Evolutionary conservation across 1,284 basidiomycete genomes (phyloP).

Genomic region (Xerocomus cyaneibrunnescens): DNA sequence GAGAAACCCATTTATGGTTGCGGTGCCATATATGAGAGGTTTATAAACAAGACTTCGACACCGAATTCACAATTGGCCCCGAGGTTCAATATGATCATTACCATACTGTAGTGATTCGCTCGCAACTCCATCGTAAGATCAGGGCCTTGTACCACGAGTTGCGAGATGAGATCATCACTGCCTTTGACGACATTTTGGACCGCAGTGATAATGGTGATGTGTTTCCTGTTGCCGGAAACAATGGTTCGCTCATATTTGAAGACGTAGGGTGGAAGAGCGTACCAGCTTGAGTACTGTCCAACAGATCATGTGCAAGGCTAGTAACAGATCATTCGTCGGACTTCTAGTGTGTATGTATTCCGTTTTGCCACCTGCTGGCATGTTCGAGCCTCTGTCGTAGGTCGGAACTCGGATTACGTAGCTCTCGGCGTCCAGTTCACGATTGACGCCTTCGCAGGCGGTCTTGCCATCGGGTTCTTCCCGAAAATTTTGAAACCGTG

Average conservation of each 20-base stretch:
- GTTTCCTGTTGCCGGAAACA: no score
- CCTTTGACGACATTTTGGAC: not conserved
- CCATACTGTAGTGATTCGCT: not conserved
- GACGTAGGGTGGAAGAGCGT: conserved; percentile 27
- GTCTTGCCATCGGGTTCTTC: no score
- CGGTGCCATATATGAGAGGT: no score
- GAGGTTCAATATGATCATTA: not conserved
- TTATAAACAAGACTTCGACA: no score
- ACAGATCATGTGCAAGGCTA: conserved; percentile 33
- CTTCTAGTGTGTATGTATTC: conserved; percentile 36
- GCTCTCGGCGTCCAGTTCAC: no score
- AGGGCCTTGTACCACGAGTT: not conserved
- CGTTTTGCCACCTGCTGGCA: not conserved
- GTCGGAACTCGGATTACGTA: conserved; percentile 39
- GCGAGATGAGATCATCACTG: not conserved
- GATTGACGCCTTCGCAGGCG: no score
- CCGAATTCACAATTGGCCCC: not conserved
- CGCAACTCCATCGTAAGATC: not conserved
- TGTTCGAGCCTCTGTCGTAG: conserved; percentile 21
- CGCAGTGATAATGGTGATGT: no score
- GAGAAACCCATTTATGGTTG: no score
- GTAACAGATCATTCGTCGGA: conserved; percentile 41
- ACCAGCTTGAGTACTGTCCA: conserved; percentile 19
- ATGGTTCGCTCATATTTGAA: no score
- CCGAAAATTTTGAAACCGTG: no score